These are phyloP conservation scores for Angomonas ambiguus DNA, from an alignment of 208 protist genomes.

Conservation along the genomic window DNA sequence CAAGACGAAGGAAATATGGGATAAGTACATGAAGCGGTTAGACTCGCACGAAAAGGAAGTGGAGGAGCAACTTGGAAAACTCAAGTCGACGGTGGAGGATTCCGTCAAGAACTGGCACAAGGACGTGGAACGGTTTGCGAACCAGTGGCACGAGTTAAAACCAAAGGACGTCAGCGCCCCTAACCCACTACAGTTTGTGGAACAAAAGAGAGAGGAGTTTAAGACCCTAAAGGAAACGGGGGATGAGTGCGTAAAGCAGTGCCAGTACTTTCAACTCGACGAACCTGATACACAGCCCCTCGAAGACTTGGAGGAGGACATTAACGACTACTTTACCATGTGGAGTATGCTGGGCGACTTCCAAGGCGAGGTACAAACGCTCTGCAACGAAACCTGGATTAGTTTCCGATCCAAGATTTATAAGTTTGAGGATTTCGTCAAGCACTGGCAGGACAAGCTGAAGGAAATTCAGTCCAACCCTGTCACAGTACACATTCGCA, in stretches of 20 bases:
- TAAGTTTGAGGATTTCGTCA: conserved; percentile 95
- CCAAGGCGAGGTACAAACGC: conserved; percentile 67
- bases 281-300: conserved; percentile 78
- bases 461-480: conserved; percentile 69
- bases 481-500: conserved; percentile 86
- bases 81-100: conserved; percentile 60
- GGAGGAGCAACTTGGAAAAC: conserved; percentile 79
- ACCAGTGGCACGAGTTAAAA: conserved; percentile 92
- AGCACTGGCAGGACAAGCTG: conserved; percentile 88
- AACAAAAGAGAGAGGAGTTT: conserved; percentile 78
- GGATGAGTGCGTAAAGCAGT: conserved; percentile 83
- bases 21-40: conserved; percentile 78
- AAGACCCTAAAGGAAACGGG: conserved; percentile 54
- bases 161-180: conserved; percentile 83
- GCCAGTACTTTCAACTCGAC: conserved; percentile 90
- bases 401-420: conserved; percentile 91
- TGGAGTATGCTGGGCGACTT: conserved; percentile 89
- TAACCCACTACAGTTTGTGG: conserved; percentile 77
- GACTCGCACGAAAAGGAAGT: conserved; percentile 92
- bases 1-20: conserved; percentile 69
- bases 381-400: conserved; percentile 91
- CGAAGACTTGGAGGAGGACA: conserved; percentile 74
- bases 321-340: conserved; percentile 79
- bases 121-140: conserved; percentile 88
- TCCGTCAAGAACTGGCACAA: conserved; percentile 76